Evolutionary conservation across 495 filamentous ascomycete genomes (phyloP), one percentile per base, ranked within the genome.

Genomic region (Thozetella sp.): DNA sequence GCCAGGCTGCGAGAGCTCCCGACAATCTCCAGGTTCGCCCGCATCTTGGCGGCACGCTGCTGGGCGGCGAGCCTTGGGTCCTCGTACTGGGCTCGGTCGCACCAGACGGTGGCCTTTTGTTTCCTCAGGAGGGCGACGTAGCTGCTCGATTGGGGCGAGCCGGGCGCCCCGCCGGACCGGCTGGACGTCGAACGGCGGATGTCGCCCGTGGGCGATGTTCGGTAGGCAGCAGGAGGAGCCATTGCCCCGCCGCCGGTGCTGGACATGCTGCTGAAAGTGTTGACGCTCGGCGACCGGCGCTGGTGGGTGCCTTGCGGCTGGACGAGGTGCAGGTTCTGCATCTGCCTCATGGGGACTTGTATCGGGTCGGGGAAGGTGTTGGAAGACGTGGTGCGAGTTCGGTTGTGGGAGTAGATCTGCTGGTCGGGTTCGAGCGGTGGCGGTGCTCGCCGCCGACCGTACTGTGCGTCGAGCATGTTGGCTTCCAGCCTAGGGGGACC

Each of bases 61-160:
- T 90, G 86, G 23, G 91, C 92, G 4, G 89, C 72, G 56, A 96
- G 70, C 22, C 92, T 83, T 11, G 96, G 91, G 74, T 99, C 96
- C 74, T 98, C 93, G 53, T 89, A 85, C 66, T 99, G 95, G 15
- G 93, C 85, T 55, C 93, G 93, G 64, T 98, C 96, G 74, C 94
- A 97, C 95, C 95, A 99, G 9, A 99, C 95, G 0, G 95, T 99
- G 25, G 92, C 95, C 69, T 98, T 99, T 69, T 99, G 95, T 65
- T 92, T 92, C 51, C 95, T 86, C 79, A 99, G 89, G 11, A 97
- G 80, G 15, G 95, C 94, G 22, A 99, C 95, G 73, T 99, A 99
- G 62, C 90, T 86, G 25, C 86, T 80, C 4, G 90, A 83, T 45
- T 83, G 80, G 20, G 73, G 73, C 3, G 76, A 77, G 2, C 83